phyloP scores from a whole-genome alignment of 805 yeast species.

The Komagataella pastoris region DNA sequence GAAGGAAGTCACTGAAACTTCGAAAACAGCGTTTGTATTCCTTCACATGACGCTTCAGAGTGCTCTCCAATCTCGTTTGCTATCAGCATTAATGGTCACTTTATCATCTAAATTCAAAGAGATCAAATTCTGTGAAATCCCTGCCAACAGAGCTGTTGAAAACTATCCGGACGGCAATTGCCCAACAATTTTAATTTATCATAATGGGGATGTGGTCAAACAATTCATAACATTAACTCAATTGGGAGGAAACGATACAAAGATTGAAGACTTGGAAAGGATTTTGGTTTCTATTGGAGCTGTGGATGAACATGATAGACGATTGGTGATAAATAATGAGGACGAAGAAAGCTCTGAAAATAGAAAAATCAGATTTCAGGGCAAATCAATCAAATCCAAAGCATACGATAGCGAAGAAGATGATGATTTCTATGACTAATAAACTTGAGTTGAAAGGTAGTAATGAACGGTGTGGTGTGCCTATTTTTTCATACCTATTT shows the following conservation, averaged over 20 bases:
- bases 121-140: constrained; percentile 82
- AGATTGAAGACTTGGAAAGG: constrained; percentile 54
- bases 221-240: constrained; percentile 72
- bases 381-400: constrained; percentile 35
- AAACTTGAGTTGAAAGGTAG: background rate
- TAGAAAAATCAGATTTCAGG: constrained; percentile 39
- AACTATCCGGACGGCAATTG: constrained; percentile 83
- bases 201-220: constrained; percentile 62
- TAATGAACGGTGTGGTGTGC: background rate
- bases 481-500: background rate
- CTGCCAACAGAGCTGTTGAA: constrained; percentile 85
- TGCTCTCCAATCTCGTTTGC: constrained; percentile 58
- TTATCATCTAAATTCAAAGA: constrained; percentile 64
- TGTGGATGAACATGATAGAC: constrained; percentile 48
- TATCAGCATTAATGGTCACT: constrained; percentile 40
- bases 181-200: constrained; percentile 81
- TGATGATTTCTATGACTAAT: constrained; percentile 35
- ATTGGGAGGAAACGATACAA: constrained; percentile 76
- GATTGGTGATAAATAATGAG: constrained; percentile 48
- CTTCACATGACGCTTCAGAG: constrained; percentile 66
- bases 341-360: constrained; percentile 44
- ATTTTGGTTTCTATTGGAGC: constrained; percentile 58
- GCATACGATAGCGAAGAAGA: constrained; percentile 24
- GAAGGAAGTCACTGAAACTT: constrained; percentile 73
- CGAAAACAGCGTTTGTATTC: constrained; percentile 51